Evolutionary conservation across 2,329 filamentous ascomycete species (phyloP), one percentile per base, ranked within the genome.

Genomic region (Xylaria sp.): DNA sequence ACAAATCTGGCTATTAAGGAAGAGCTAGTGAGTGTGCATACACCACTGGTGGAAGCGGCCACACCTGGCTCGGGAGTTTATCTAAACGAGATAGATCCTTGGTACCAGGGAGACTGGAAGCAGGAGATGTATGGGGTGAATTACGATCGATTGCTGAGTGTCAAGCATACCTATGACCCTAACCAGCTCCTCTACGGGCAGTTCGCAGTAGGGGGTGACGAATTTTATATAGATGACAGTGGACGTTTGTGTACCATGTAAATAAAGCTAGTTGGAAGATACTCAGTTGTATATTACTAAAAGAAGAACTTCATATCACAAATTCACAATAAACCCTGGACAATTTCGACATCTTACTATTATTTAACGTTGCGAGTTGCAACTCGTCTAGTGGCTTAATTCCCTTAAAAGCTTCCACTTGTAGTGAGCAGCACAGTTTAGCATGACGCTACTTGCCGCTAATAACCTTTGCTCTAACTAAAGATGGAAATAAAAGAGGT

Each of bases 81-180:
- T 48, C 25, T 70, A 12, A 74, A 71, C 42, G 72, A 72, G 48
- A 35, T 68, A 23, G 72, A 72, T n/a, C 48, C 70, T 6, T 57
- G 25, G 50, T 67, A 71, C 35, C 47, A 62, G 35, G 65, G 63
- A 9, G 66, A 74, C 62, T 74, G 72, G 72, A 68, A 73, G 62
- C 32, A 60, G 12, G 64, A 59, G 10, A 40, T 70, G 9, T 72
- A 71, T 44, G 72, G 70, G 0, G 42, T 10, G 5, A 70, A 68
- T 12, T 73, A 72, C 25, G 27, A 57, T 27, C 66, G 71, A 5
- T 60, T 72, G 23, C 12, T 70, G 13, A 18, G 51, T 0, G 66
- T 73, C 9, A 73, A 73, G 63, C 25, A 68, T 5, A 63, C 50
- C 23, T 71, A 69, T 42, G 72, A 73, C 47, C 72, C 70, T 3